A percentile compares a stretch with the other conserved stretches of the same genome.
Evolutionary conservation across 768 basidiomycete species (phyloP).

Genomic region (Hydnum rufescens): DNA sequence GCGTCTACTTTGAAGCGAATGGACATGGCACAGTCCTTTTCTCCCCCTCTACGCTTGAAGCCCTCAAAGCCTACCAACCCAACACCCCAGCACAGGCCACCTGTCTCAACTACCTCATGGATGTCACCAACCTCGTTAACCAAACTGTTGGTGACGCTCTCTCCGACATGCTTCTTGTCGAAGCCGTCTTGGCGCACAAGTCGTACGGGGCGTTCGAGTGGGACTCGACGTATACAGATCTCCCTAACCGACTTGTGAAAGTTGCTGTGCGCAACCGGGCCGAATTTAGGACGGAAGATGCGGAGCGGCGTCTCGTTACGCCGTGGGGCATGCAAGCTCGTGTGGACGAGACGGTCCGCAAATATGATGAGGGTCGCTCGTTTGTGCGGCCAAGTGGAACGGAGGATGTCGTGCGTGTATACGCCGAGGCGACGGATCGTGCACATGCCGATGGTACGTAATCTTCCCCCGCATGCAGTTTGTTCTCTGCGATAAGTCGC

Average conservation of each 20-base stretch:
- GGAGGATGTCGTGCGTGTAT: conserved; percentile 94
- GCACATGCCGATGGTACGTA: conserved; percentile 65
- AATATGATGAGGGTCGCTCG: conserved; percentile 66
- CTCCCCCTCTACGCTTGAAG: conserved; percentile 50
- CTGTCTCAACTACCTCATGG: conserved; percentile 54
- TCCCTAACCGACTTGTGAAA: conserved; percentile 90
- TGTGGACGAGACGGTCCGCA: conserved; percentile 61
- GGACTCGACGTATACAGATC: conserved; percentile 82
- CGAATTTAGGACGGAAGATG: conserved; percentile 78
- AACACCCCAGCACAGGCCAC: conserved; percentile 67
- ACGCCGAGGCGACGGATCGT: conserved; percentile 69
- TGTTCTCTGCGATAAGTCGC: background rate
- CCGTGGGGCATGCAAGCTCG: conserved; percentile 63
- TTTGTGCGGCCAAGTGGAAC: conserved; percentile 97
- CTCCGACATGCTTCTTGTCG: conserved; percentile 89
- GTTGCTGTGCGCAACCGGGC: conserved; percentile 69
- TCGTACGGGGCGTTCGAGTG: conserved; percentile 69
- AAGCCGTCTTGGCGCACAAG: conserved; percentile 75
- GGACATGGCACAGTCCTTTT: conserved; percentile 97
- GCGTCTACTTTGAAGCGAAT: conserved; percentile 99
- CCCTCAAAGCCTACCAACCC: conserved; percentile 42
- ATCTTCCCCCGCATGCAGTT: background rate
- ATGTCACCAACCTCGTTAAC: conserved; percentile 74
- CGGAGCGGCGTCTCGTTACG: conserved; percentile 69
- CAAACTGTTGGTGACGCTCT: conserved; percentile 96